Conservation (phyloP, 1,139 yeast genomes). For the Pichia sp. region DNA sequence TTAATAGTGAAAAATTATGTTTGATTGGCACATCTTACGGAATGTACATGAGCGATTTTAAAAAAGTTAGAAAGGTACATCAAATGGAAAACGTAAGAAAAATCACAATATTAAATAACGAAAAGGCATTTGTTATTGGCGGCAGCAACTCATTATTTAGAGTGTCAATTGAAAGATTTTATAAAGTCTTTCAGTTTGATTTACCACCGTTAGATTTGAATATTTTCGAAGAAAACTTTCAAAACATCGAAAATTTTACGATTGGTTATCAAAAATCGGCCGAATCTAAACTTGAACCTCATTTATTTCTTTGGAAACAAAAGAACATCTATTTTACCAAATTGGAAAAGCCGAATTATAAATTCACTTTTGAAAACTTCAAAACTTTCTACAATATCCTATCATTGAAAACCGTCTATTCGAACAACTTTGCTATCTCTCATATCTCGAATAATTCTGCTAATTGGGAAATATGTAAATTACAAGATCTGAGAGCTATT, state of each 20-base stretch:
- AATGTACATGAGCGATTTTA: slow-evolving; percentile 31
- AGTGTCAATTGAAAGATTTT: slow-evolving; percentile 42
- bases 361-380: slow-evolving; percentile 19
- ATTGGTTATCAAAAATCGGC: slow-evolving; percentile 21
- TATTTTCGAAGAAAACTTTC: slow-evolving; percentile 12
- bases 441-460: slow-evolving; percentile 22
- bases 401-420: slow-evolving; percentile 18
- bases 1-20: slow-evolving; percentile 21
- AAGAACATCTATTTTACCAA: slow-evolving; percentile 16
- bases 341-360: slow-evolving; percentile 14
- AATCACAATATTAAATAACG: slow-evolving; percentile 49
- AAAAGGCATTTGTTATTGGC: slow-evolving; percentile 47
- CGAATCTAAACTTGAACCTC: slow-evolving; percentile 13
- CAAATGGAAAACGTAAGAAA: slow-evolving; percentile 49
- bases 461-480: slow-evolving; percentile 21
- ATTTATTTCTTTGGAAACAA: slow-evolving; percentile 22
- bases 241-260: slow-evolving; percentile 18
- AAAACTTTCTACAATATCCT: slow-evolving; percentile 19
- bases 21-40: slow-evolving; percentile 40
- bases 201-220: slow-evolving; percentile 14
- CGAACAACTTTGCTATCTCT: slow-evolving; percentile 22
- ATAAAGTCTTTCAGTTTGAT: slow-evolving; percentile 14
- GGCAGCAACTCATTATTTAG: slow-evolving; percentile 49
- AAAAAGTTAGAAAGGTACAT: slow-evolving; percentile 52
- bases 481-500: slow-evolving; percentile 20